Evolutionary conservation across 2,329 filamentous ascomycete species (phyloP).

Genomic region (Verticillium nonalfalfae): DNA sequence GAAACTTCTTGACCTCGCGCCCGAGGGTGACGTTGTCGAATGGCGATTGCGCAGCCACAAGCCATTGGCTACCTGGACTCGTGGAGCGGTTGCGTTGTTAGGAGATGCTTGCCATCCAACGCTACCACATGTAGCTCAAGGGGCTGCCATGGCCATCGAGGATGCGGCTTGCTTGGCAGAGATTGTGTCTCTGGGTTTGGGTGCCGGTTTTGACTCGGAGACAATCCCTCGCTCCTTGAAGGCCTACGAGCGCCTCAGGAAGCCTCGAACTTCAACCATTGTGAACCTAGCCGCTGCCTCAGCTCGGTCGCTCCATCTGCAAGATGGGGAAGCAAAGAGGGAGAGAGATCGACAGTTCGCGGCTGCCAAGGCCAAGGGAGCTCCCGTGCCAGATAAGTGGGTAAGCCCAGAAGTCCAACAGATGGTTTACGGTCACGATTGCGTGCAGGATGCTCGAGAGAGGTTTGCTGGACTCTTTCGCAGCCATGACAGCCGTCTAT

Average conservation of each 20-base stretch:
- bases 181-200: background rate
- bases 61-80: slow-evolving; percentile 56
- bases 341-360: slow-evolving; percentile 52
- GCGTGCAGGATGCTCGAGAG: slow-evolving; percentile 24
- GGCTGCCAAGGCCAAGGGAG: slow-evolving; percentile 40
- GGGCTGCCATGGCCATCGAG: slow-evolving; percentile 62
- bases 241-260: background rate
- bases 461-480: background rate
- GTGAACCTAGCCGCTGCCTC: slow-evolving; percentile 48
- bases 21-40: slow-evolving; percentile 58
- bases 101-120: slow-evolving; percentile 64
- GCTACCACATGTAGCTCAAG: slow-evolving; percentile 61
- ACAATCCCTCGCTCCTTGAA: background rate
- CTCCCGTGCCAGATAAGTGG: slow-evolving; percentile 59
- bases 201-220: background rate
- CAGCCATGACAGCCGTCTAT: background rate
- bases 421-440: slow-evolving; percentile 60
- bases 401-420: slow-evolving; percentile 63
- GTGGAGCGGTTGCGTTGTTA: slow-evolving; percentile 45
- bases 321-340: slow-evolving; percentile 51
- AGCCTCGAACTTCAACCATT: slow-evolving; percentile 18
- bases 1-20: slow-evolving; percentile 53
- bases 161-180: slow-evolving; percentile 40
- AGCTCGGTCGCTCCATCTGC: slow-evolving; percentile 49
- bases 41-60: slow-evolving; percentile 60